Percentiles rank a stretch among this genome's conserved stretches.
Evolutionary conservation across 2,329 filamentous ascomycete species (phyloP).

Genomic region (Paraphoma chrysanthemicola): DNA sequence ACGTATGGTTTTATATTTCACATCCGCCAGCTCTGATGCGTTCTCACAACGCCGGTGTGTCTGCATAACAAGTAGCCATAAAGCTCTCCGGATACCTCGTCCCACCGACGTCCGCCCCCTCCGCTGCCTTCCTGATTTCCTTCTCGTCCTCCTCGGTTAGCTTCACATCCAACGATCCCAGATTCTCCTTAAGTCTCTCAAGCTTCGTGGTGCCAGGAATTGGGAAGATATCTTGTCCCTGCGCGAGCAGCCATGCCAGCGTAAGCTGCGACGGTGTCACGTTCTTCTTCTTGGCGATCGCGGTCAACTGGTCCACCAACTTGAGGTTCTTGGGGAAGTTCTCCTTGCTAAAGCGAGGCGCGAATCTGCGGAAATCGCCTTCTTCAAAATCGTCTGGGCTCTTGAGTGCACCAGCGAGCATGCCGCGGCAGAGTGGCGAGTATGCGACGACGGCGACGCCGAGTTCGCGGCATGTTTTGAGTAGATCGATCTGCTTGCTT

Average conservation of each 20-base stretch:
- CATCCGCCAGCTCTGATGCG: too few species aligned
- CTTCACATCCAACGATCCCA: constrained; percentile 31
- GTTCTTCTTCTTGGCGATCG: constrained; percentile 55
- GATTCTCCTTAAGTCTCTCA: constrained; percentile 41
- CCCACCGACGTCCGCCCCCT: constrained; percentile 52
- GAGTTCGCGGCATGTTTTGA: constrained; percentile 52
- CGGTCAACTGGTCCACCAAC: constrained; percentile 39
- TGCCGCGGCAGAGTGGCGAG: constrained; percentile 46
- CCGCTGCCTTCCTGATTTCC: constrained; percentile 32
- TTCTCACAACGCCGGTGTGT: constrained; percentile 43
- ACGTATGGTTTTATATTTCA: too few species aligned
- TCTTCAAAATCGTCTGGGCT: constrained; percentile 55
- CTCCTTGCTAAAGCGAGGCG: constrained; percentile 53
- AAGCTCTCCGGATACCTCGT: constrained; percentile 49
- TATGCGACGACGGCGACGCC: constrained; percentile 51
- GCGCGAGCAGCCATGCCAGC: constrained; percentile 48
- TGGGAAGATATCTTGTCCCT: constrained; percentile 61
- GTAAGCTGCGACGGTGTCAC: constrained; percentile 66
- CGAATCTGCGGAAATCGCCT: constrained; percentile 29
- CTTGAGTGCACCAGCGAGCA: constrained; percentile 34
- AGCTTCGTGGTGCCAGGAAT: constrained; percentile 58
- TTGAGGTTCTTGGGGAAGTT: constrained; percentile 48
- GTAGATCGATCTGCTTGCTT: constrained; percentile 40
- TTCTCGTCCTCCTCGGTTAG: constrained; percentile 38
- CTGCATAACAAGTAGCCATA: constrained; percentile 44